Base-by-base conservation (phyloP, 352 stramenopile species). In the Phytophthora melonis region DNA sequence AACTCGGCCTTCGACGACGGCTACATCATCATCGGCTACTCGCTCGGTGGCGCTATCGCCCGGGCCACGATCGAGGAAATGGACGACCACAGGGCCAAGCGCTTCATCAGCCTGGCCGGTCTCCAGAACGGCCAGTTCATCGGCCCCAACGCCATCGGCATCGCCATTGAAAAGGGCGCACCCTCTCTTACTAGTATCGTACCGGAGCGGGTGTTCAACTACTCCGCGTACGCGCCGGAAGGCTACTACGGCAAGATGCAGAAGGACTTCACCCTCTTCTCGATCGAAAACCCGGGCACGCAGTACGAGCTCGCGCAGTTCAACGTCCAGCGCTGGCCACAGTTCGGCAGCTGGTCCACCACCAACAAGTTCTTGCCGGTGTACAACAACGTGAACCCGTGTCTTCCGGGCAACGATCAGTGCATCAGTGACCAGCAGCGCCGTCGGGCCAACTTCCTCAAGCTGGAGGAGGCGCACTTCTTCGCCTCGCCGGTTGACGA, bases 81-180 rank as follows among this genome's bases (percentile, higher is more conserved):
- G 55, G 55, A 61, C 32, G 55, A 62, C 55, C 55, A 62, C 55
- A 62, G 34, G 4, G 32, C 18, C 18, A 59, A 62, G 39, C 55
- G 55, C 32, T 62, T 62, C 34, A 62, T 62, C 55, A 62, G 55
- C 21, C 34, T 62, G 3, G 55, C 55, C 10, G 55, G 55, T 36
- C 55, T 62, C n/a, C 55, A 62, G n/a, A 62, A 62, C 55, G 55
- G 55, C 19, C 55, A 62, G 19, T 62, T 62, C 55, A 30, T 62
- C n/a, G 55, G 55, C 9, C 55, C 32, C 34, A 34, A 62, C 55
- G 34, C 55, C 13, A 34, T 50, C 55, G 55, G 52, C 3, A 62
- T 62, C 32, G 34, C 55, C 34, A 59, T 59, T 25, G 16, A 59
- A 23, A 45, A 59, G 7, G 54, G 54, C 18, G 54, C 27, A 3